Conservation (phyloP, 208 protist species). For the Willaertia magna region DNA sequence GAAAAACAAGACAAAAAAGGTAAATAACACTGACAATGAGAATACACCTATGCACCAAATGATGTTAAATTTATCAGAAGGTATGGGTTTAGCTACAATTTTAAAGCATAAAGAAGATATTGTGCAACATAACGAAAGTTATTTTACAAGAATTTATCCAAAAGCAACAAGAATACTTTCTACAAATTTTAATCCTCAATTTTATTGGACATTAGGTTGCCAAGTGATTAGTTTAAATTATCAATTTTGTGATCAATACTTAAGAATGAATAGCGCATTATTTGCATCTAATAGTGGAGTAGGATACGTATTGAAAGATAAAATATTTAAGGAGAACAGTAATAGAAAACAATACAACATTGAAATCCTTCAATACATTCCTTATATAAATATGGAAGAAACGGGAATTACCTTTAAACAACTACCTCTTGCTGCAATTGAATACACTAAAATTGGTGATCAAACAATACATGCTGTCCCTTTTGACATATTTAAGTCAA, state of each 20-base stretch:
- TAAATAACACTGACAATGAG: background rate
- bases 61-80: slow-evolving; percentile 19
- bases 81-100: background rate
- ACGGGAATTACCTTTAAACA: too few species aligned
- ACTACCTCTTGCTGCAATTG: too few species aligned
- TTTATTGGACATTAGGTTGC: slow-evolving; percentile 15
- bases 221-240: slow-evolving; percentile 30
- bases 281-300: background rate
- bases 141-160: slow-evolving; percentile 25
- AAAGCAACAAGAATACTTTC: slow-evolving; percentile 18
- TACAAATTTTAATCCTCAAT: slow-evolving; percentile 21
- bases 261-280: slow-evolving; percentile 19
- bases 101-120: background rate
- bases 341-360: background rate
- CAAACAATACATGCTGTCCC: too few species aligned
- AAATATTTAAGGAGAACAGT: background rate
- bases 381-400: background rate
- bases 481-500: too few species aligned
- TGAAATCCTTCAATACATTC: background rate
- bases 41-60: background rate
- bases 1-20: too few species aligned
- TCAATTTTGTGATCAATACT: slow-evolving; percentile 17
- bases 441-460: too few species aligned
- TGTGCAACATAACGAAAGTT: slow-evolving; percentile 17
- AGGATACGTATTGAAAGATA: background rate